Conservation (phyloP, 768 basidiomycete genomes). For the Tylopilus sp. region DNA sequence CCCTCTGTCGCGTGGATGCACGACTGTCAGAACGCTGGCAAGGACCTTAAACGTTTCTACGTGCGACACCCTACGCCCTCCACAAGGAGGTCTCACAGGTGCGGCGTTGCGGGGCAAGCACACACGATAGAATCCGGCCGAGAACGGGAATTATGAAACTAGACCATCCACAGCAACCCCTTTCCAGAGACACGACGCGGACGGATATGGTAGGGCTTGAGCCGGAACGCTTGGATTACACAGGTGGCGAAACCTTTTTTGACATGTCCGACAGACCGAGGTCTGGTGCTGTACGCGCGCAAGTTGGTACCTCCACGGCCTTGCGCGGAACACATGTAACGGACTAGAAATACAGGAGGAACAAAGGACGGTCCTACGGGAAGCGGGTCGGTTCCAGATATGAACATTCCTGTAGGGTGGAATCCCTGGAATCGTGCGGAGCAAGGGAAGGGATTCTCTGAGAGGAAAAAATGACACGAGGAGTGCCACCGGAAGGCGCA, state of each 20-base stretch:
- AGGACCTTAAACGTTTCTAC: background rate
- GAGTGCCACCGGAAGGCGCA: background rate
- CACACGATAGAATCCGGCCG: background rate
- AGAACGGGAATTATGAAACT: conserved; percentile 19
- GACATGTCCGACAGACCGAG: conserved; percentile 10
- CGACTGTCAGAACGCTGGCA: background rate
- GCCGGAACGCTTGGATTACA: background rate
- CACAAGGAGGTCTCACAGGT: conserved; percentile 5
- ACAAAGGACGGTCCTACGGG: background rate
- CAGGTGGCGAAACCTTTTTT: background rate
- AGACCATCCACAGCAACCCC: conserved; percentile 16
- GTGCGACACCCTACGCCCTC: conserved; percentile 18
- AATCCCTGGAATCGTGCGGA: conserved; percentile 9
- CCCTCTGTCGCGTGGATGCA: conserved; percentile 1
- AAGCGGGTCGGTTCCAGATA: background rate
- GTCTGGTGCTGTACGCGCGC: background rate
- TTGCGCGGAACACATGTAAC: conserved; percentile 6
- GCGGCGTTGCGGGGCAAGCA: background rate
- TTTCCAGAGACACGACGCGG: conserved; percentile 13
- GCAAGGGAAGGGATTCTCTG: conserved; percentile 18
- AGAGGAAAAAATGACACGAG: conserved; percentile 12
- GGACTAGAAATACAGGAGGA: conserved; percentile 3
- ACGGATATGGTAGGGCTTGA: conserved; percentile 15
- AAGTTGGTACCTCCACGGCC: conserved; percentile 1
- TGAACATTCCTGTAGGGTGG: conserved; percentile 6